Percentiles rank a stretch among this genome's conserved stretches.
phyloP scores from a whole-genome alignment of 306 rosid genomes.

The Abrus pulchellus region DNA sequence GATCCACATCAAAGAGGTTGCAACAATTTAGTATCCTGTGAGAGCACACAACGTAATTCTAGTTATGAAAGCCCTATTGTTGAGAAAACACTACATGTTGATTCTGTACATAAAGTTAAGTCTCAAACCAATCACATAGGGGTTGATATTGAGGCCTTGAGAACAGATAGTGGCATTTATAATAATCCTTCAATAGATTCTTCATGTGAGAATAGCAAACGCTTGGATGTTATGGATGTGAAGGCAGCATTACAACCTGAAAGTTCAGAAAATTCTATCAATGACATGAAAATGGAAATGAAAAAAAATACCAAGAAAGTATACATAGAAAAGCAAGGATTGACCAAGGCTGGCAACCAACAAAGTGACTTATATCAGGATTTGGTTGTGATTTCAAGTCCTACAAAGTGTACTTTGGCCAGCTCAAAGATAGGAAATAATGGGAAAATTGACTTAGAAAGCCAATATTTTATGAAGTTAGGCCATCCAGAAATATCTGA shows the following conservation, averaged over 20 bases:
- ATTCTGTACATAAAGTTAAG: constrained; percentile 61
- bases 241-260: constrained; percentile 44
- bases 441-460: constrained; percentile 54
- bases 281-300: background rate
- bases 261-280: constrained; percentile 48
- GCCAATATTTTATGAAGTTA: constrained; percentile 29
- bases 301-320: constrained; percentile 1
- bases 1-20: constrained; percentile 50
- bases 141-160: constrained; percentile 46
- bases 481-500: constrained; percentile 43
- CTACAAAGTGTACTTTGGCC: constrained; percentile 33
- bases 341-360: constrained; percentile 36
- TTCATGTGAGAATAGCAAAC: constrained; percentile 52
- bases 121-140: constrained; percentile 50
- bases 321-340: constrained; percentile 45
- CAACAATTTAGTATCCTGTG: constrained; percentile 46
- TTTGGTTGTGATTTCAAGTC: constrained; percentile 40
- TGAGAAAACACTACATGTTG: constrained; percentile 88
- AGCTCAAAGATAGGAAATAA: constrained; percentile 42
- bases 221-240: constrained; percentile 44
- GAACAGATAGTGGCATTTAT: constrained; percentile 48
- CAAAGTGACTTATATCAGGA: constrained; percentile 43
- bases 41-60: constrained; percentile 44
- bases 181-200: constrained; percentile 49
- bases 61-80: constrained; percentile 57